phyloP scores from a whole-genome alignment of 257 asterid genomes.

The Coffea eugenioides region DNA sequence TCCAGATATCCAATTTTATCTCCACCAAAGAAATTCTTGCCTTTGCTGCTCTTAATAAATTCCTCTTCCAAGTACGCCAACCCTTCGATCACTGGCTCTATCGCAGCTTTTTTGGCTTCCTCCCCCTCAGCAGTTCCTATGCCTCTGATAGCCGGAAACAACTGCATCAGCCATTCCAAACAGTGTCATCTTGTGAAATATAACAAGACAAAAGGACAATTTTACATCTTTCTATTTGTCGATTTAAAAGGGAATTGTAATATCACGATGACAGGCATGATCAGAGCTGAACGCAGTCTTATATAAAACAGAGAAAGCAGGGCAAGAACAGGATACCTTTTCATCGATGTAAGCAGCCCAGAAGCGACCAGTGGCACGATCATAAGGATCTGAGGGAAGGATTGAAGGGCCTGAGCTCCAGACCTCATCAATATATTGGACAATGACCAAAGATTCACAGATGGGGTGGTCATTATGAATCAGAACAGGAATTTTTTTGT shows the following conservation, averaged over 20 bases:
- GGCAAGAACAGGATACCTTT: slow-evolving; percentile 16
- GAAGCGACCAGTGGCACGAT: slow-evolving; percentile 33
- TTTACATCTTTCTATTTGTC: too few relatives aligned
- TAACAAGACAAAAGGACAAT: too few relatives aligned
- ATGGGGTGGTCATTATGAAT: slow-evolving; percentile 29
- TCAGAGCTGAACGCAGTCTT: too few relatives aligned
- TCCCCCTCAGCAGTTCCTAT: slow-evolving; percentile 36
- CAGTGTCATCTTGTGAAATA: neutral
- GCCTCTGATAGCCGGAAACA: slow-evolving; percentile 48
- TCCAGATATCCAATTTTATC: slow-evolving; percentile 56
- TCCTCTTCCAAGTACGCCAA: slow-evolving; percentile 49
- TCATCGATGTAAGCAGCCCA: slow-evolving; percentile 40
- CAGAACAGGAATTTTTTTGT: slow-evolving; percentile 36
- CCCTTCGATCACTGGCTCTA: slow-evolving; percentile 35
- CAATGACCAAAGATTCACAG: slow-evolving; percentile 32
- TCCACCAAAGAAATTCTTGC: slow-evolving; percentile 50
- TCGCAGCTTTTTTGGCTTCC: slow-evolving; percentile 29
- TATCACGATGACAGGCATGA: too few relatives aligned
- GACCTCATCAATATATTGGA: slow-evolving; percentile 37
- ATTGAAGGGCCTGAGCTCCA: slow-evolving; percentile 26
- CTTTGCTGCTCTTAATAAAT: slow-evolving; percentile 50
- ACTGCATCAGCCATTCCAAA: slow-evolving; percentile 35
- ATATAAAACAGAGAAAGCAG: too few relatives aligned
- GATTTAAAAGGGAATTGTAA: too few relatives aligned
- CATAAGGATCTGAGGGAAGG: slow-evolving; percentile 34